These are phyloP conservation scores for Phaeotremella skinneri DNA, from an alignment of 768 basidiomycete species.

Conservation along the genomic window DNA sequence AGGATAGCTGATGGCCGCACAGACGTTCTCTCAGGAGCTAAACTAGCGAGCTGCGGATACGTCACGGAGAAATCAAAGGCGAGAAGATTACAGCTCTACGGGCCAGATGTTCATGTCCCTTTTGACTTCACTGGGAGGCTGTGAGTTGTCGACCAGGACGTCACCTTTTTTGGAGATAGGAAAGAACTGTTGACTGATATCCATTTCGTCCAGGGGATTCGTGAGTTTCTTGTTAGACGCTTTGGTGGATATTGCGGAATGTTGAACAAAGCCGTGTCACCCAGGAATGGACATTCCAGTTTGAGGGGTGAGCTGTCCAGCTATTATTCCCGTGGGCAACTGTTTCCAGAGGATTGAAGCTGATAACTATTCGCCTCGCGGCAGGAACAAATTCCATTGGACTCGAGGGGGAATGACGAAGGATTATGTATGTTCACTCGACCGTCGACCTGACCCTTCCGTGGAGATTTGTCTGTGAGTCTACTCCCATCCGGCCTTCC, in stretches of 20 bases:
- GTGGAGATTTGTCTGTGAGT: conserved; percentile 50
- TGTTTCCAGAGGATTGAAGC: not conserved
- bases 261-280: not conserved
- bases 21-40: conserved; percentile 42
- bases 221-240: conserved; percentile 13
- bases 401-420: conserved; percentile 35
- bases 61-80: conserved; percentile 35
- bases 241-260: not conserved
- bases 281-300: conserved; percentile 50
- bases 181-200: not conserved
- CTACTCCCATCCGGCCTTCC: not conserved
- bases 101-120: conserved; percentile 44
- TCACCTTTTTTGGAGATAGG: not conserved
- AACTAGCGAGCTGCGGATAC: conserved; percentile 40
- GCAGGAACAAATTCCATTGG: conserved; percentile 46
- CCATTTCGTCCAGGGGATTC: conserved; percentile 14
- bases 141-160: conserved; percentile 21
- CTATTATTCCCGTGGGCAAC: not conserved
- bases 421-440: conserved; percentile 47
- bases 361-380: not conserved
- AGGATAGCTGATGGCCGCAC: not conserved
- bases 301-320: conserved; percentile 34
- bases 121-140: conserved; percentile 46
- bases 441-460: conserved; percentile 48
- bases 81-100: conserved; percentile 45